phyloP scores from a whole-genome alignment of 192 early-diverging fungal species.

The Coemansia sp. region DNA sequence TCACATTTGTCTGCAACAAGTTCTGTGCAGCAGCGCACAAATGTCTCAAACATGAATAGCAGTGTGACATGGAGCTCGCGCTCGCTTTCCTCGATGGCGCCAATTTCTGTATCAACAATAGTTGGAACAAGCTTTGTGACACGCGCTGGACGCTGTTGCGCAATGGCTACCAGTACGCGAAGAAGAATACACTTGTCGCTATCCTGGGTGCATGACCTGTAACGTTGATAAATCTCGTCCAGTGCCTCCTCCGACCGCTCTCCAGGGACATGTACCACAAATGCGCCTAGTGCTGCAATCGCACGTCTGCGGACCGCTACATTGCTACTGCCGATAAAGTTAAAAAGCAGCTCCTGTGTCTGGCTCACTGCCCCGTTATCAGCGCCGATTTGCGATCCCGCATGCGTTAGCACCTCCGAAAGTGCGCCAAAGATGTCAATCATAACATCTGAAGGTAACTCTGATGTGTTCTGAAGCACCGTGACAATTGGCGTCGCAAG shows the following conservation, averaged over 20 bases:
- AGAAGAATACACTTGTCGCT: constrained; percentile 34
- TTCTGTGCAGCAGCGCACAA: constrained; percentile 26
- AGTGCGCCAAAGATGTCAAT: constrained; percentile 39
- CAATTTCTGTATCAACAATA: constrained; percentile 34
- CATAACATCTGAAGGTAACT: constrained; percentile 24
- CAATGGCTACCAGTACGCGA: constrained; percentile 45
- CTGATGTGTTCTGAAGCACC: constrained; percentile 17
- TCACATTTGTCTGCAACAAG: constrained; percentile 9
- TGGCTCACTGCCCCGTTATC: constrained; percentile 15
- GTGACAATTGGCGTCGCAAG: constrained; percentile 27
- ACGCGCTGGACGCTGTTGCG: constrained; percentile 37
- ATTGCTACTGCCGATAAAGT: constrained; percentile 22
- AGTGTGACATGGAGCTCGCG: constrained; percentile 32
- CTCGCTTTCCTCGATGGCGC: constrained; percentile 25
- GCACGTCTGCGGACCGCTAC: constrained; percentile 35
- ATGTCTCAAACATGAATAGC: constrained; percentile 40
- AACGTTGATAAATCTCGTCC: constrained; percentile 37
- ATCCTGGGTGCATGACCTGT: constrained; percentile 17
- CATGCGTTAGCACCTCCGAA: constrained; percentile 24
- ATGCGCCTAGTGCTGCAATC: constrained; percentile 39
- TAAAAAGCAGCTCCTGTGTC: constrained; percentile 31
- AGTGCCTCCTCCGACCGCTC: constrained; percentile 36
- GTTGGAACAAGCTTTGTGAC: constrained; percentile 13
- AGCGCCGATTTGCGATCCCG: constrained; percentile 27
- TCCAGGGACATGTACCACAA: constrained; percentile 38